phyloP scores from a whole-genome alignment of 495 filamentous ascomycete species.

The Trichoderma gamsii region DNA sequence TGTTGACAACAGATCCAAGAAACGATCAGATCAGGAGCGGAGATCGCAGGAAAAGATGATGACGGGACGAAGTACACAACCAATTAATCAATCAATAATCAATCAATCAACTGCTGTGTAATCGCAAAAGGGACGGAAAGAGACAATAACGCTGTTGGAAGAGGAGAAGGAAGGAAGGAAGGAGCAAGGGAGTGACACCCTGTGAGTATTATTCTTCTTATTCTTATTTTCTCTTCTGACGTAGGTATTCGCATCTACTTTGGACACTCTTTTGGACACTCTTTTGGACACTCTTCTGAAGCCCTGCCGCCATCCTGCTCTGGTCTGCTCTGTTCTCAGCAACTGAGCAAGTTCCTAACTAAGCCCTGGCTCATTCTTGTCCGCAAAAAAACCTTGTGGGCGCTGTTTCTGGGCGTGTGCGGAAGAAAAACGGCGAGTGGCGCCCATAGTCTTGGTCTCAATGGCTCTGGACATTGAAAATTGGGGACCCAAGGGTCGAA shows the following conservation, averaged over 20 bases:
- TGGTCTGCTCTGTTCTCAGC: neutral
- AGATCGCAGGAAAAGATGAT: neutral
- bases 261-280: too few species aligned
- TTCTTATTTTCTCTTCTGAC: neutral
- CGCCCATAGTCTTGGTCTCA: neutral
- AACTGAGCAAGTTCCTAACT: neutral
- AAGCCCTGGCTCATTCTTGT: neutral
- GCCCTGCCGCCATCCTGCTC: neutral
- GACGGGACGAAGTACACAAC: neutral
- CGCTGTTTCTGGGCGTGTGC: neutral
- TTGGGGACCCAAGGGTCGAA: neutral
- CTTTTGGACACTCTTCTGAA: too few species aligned
- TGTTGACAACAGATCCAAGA: neutral
- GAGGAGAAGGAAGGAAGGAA: slow-evolving; percentile 7
- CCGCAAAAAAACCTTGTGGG: neutral
- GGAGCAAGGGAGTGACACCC: neutral
- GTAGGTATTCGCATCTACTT: too few species aligned
- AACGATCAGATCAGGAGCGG: neutral
- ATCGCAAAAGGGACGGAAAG: slow-evolving; percentile 33
- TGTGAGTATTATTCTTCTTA: neutral
- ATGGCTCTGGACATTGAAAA: neutral
- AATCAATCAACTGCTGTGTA: slow-evolving; percentile 22
- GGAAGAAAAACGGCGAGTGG: neutral
- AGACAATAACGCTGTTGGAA: slow-evolving; percentile 26
- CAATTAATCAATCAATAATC: slow-evolving; percentile 11